phyloP scores from a whole-genome alignment of 768 basidiomycete genomes.

The Kwoniella pini region DNA sequence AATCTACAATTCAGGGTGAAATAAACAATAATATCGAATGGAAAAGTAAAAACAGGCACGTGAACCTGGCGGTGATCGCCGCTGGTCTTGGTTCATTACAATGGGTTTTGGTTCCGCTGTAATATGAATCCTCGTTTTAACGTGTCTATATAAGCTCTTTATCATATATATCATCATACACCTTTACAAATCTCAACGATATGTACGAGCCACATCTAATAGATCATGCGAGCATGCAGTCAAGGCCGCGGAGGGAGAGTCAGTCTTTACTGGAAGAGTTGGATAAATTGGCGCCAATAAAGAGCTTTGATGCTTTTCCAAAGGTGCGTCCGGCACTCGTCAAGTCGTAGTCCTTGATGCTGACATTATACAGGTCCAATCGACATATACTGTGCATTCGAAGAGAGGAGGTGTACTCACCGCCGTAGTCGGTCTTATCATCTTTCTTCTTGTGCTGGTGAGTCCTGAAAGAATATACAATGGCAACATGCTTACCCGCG shows the following conservation, averaged over 20 bases:
- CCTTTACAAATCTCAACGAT: not conserved
- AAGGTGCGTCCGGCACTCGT: conserved; percentile 34
- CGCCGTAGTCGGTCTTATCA: conserved; percentile 43
- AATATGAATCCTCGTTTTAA: not conserved
- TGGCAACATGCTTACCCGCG: not conserved
- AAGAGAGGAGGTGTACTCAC: conserved; percentile 50
- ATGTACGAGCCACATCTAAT: conserved; percentile 53
- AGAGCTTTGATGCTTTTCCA: conserved; percentile 54
- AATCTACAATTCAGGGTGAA: not conserved
- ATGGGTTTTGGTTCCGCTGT: not conserved
- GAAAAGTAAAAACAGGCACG: conserved; percentile 1
- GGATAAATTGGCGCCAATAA: conserved; percentile 52
- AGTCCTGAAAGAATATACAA: not conserved
- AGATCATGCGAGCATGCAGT: conserved; percentile 28
- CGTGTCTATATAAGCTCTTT: not conserved
- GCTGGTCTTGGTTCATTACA: not conserved
- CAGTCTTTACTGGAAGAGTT: conserved; percentile 48
- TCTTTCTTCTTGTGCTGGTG: conserved; percentile 50
- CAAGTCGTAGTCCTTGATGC: not conserved
- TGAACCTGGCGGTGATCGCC: not conserved
- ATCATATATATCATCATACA: not conserved
- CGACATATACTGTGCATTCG: conserved; percentile 46
- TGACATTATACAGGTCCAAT: conserved; percentile 37
- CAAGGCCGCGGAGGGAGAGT: conserved; percentile 19
- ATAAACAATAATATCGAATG: not conserved